Percentiles rank a stretch among this genome's conserved stretches.
Conservation (phyloP, 495 filamentous ascomycete species). For the Aspergillus steynii region DNA sequence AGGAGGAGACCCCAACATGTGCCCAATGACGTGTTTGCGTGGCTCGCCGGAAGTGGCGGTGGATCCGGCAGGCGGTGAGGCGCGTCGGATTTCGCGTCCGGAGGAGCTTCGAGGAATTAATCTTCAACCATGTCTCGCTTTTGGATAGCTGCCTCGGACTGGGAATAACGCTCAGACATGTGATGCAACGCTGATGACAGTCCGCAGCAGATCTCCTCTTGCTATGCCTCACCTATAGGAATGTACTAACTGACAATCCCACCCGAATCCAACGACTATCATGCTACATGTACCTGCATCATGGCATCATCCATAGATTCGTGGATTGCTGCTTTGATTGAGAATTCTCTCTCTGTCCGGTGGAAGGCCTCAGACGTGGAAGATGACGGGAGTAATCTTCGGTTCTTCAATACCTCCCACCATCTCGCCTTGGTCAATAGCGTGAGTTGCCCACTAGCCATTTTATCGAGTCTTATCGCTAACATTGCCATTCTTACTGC, state of each 20-base stretch:
- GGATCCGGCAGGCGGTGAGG: constrained; percentile 11
- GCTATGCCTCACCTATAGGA: too few relatives aligned
- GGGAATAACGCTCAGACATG: not conserved
- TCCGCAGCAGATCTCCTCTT: not conserved
- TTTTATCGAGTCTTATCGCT: not conserved
- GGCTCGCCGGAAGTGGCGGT: constrained; percentile 3
- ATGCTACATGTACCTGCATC: constrained; percentile 13
- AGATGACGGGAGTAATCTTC: constrained; percentile 43
- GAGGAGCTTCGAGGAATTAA: not conserved
- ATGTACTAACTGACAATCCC: not conserved
- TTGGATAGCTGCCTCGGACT: not conserved
- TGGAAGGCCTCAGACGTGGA: constrained; percentile 24
- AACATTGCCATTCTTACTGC: constrained; percentile 3
- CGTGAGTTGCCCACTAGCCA: constrained; percentile 17
- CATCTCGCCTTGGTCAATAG: constrained; percentile 24
- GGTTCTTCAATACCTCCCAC: constrained; percentile 21
- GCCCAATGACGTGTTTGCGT: constrained; percentile 41
- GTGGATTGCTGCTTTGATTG: constrained; percentile 37
- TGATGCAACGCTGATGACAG: not conserved
- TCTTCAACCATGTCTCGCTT: not conserved
- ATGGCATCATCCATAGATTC: constrained; percentile 28
- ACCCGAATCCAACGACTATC: not conserved
- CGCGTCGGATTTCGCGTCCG: constrained; percentile 5
- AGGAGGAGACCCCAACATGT: not conserved
- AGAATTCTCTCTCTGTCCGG: constrained; percentile 25